A percentile compares a stretch with the other conserved stretches of the same genome.
phyloP scores from a whole-genome alignment of 768 basidiomycete species.

The Calocybe indica region DNA sequence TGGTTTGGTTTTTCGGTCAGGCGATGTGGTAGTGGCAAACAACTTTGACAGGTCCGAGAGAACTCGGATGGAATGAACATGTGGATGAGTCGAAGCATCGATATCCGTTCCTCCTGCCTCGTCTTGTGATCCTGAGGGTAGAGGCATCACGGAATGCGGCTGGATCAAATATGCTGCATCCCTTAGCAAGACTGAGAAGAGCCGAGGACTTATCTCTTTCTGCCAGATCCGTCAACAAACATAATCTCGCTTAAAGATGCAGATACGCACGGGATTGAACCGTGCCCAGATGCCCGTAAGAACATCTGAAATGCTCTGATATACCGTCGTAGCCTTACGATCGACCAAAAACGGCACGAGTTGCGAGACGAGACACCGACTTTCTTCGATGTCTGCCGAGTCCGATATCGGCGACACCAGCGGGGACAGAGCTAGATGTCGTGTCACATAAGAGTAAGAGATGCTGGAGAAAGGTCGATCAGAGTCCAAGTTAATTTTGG shows the following conservation, averaged over 20 bases:
- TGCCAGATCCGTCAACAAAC: background rate
- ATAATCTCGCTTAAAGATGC: background rate
- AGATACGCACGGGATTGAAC: conserved; percentile 38
- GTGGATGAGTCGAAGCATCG: conserved; percentile 29
- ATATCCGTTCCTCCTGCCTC: conserved; percentile 8
- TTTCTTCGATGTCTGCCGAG: conserved; percentile 39
- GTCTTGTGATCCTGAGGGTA: conserved; percentile 8
- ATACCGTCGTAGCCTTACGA: conserved; percentile 48
- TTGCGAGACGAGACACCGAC: conserved; percentile 39
- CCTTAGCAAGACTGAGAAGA: conserved; percentile 47
- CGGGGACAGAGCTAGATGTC: conserved; percentile 54
- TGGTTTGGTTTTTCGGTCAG: conserved; percentile 4
- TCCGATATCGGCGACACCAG: conserved; percentile 37
- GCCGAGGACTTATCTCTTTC: conserved; percentile 24
- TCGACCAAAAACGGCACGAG: conserved; percentile 64
- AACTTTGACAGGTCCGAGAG: conserved; percentile 50
- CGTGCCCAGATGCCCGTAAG: conserved; percentile 66
- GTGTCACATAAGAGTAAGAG: conserved; percentile 62
- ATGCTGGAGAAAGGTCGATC: conserved; percentile 35
- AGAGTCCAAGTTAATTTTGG: background rate
- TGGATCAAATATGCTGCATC: conserved; percentile 52
- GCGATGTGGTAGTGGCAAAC: conserved; percentile 20
- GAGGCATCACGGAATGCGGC: conserved; percentile 32
- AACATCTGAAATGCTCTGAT: conserved; percentile 42
- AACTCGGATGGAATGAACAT: conserved; percentile 34